Evolutionary conservation across 345 rosid species (phyloP).

Genomic region (Viola odorata): DNA sequence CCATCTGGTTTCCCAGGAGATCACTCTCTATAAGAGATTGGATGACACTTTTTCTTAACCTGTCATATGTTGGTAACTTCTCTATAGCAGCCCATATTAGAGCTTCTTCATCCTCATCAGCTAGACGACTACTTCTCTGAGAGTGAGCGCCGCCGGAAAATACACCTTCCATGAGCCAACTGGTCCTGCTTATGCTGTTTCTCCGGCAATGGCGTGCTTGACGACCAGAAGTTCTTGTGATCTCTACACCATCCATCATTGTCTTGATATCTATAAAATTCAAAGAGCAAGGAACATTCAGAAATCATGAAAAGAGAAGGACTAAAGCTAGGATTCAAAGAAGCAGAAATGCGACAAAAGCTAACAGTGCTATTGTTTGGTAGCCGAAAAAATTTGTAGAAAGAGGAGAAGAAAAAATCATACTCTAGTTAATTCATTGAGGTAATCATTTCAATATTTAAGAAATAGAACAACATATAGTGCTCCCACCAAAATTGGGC

Average conservation of each 20-base stretch:
- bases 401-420: too few relatives aligned
- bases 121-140: conserved; percentile 31
- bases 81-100: conserved; percentile 91
- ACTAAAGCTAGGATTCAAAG: too few relatives aligned
- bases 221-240: conserved; percentile 20
- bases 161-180: conserved; percentile 57
- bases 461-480: too few relatives aligned
- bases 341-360: too few relatives aligned
- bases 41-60: conserved; percentile 66
- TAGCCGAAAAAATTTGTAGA: too few relatives aligned
- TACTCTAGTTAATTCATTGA: too few relatives aligned
- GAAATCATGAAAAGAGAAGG: too few relatives aligned
- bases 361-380: too few relatives aligned
- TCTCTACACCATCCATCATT: conserved; percentile 40
- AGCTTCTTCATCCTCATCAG: conserved; percentile 76
- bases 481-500: too few relatives aligned
- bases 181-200: conserved; percentile 42
- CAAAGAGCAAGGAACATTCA: too few relatives aligned
- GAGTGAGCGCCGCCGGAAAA: conserved; percentile 35
- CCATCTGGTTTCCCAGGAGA: conserved; percentile 15
- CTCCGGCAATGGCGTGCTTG: not conserved
- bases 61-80: conserved; percentile 69
- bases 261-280: too few relatives aligned
- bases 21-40: conserved; percentile 36
- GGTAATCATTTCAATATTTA: too few relatives aligned